Base-by-base conservation (phyloP, 768 basidiomycete species). In the Leccinum rimulosum region DNA sequence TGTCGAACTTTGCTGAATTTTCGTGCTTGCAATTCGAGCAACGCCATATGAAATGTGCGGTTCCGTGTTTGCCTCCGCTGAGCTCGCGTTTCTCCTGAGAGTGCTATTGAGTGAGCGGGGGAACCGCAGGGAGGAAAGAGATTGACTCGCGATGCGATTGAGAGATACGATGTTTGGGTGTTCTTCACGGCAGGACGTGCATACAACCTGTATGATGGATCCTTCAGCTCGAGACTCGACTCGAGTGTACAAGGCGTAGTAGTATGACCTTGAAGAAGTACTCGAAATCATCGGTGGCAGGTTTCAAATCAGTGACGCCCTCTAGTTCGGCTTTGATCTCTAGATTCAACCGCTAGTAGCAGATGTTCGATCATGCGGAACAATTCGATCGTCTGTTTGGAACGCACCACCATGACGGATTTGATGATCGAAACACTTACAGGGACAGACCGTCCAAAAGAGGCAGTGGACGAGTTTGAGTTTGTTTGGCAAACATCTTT, bases 281-380 rank as follows among this genome's bases (percentile, higher is more conserved):
- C 58, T 92, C 88, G 64, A 89, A 94, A 62, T 86, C 81, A 31
- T 85, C 79, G 4, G 77, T 72, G n/a, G 81, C 79, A 31, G 91
- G 91, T 52, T 75, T 74, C 30, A 94, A 75, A 64, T 84, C 77
- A 9, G 89, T 88, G 60, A 93, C 84, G 63, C 89, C 87, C 70
- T 93, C 89, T 48, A 94, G 80, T 3, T 89, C 88, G 11, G 91
- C 92, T 74, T 86, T 85, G 71, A 91, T 88, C 50, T 84, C 87
- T 31, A 90, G 76, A 60, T 78, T 76, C 14, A 91, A 77, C 57
- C 76, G 80, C 87, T 88, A 50, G 28, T 19, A 36, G 55, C 38
- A 14, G 36, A 15, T 1, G 43, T 22, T 52, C 55, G 36, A 61
- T 52, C 15, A 52, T 53, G 43, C 38, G 14, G 55, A 10, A n/a